Evolutionary conservation across 345 rosid species (phyloP).

Genomic region (Schrenkiella parvula): DNA sequence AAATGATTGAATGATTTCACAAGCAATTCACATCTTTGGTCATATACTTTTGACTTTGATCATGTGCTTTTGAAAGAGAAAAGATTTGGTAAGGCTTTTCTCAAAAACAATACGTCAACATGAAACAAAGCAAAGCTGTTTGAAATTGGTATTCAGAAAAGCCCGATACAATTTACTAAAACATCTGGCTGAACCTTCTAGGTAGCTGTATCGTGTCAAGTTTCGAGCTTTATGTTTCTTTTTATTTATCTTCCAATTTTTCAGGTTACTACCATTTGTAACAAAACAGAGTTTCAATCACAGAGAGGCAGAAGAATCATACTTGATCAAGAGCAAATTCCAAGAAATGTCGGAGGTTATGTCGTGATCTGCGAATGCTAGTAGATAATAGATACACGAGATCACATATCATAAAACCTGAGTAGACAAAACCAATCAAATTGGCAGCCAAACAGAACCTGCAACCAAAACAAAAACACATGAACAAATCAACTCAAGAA

Average conservation of each 20-base stretch:
- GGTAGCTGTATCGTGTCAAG: not conserved
- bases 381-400: constrained; percentile 48
- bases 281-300: not conserved
- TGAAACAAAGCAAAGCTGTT: not conserved
- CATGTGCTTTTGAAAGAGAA: not conserved
- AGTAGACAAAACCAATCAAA: constrained; percentile 72
- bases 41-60: not conserved
- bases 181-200: not conserved
- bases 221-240: not conserved
- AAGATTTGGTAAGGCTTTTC: not conserved
- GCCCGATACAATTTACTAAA: not conserved
- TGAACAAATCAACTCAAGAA: not conserved
- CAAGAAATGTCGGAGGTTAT: constrained; percentile 48
- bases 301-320: constrained; percentile 16
- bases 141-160: not conserved
- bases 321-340: constrained; percentile 85
- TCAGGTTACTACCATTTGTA: not conserved
- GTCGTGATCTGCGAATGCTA: constrained; percentile 36
- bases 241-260: not conserved
- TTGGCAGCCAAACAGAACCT: constrained; percentile 76
- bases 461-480: constrained; percentile 18
- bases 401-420: constrained; percentile 60
- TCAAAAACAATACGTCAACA: not conserved
- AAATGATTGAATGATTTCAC: not conserved
- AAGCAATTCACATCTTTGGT: not conserved